phyloP scores from a whole-genome alignment of 192 early-diverging fungal species.

The Backusella macrospora region DNA sequence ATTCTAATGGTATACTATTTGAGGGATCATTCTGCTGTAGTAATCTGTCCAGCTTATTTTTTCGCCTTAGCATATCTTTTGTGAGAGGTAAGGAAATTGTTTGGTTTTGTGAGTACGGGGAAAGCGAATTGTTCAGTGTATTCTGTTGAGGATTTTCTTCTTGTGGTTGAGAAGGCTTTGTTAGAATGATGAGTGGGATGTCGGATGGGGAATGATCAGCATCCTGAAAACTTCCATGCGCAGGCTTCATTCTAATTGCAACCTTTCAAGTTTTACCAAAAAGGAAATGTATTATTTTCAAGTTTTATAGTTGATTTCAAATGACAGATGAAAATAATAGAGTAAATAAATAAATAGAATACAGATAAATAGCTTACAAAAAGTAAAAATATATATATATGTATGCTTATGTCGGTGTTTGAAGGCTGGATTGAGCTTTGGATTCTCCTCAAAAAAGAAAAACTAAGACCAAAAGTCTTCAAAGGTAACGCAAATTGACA shows the following conservation, averaged over 20 bases:
- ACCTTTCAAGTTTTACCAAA: conserved; percentile 6
- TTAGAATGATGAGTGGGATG: conserved; percentile 15
- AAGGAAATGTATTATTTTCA: not conserved
- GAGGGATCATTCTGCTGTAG: conserved; percentile 1
- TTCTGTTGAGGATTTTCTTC: not conserved
- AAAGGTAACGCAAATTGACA: not conserved
- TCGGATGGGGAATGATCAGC: conserved; percentile 5
- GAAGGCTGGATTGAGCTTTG: not conserved
- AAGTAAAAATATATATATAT: not conserved
- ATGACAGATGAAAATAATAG: not conserved
- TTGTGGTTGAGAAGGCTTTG: not conserved
- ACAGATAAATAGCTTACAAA: not conserved
- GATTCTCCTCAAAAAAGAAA: not conserved
- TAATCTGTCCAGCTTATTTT: conserved; percentile 34
- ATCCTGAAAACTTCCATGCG: not conserved
- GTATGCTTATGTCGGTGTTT: conserved; percentile 1
- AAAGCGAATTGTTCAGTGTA: not conserved
- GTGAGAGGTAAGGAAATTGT: conserved; percentile 36
- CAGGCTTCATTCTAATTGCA: conserved; percentile 6
- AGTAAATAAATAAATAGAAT: not conserved
- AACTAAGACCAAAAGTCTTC: not conserved
- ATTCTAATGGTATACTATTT: conserved; percentile 8
- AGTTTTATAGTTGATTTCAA: not conserved
- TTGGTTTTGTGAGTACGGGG: not conserved
- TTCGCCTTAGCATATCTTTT: conserved; percentile 28